Percentiles rank a stretch among this genome's conserved stretches.
Conservation (phyloP, 257 asterid genomes). For the Rehmannia glutinosa region DNA sequence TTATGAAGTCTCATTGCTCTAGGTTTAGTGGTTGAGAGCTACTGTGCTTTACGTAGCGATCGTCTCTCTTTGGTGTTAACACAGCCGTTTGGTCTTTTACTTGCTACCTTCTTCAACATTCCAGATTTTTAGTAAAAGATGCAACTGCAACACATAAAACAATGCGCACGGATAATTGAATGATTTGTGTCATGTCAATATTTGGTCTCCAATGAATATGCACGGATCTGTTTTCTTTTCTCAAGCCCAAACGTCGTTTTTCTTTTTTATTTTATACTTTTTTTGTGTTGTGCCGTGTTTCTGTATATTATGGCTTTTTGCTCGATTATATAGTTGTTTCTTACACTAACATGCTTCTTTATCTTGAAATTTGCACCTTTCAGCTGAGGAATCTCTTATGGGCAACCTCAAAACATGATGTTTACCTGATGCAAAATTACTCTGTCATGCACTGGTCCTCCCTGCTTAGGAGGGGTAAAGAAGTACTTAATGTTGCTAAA, state of each 20-base stretch:
- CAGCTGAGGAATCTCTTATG: constrained; percentile 77
- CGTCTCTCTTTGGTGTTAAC: not conserved
- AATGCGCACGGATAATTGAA: not conserved
- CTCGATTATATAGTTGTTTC: not conserved
- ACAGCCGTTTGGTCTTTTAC: not conserved
- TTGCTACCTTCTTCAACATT: not conserved
- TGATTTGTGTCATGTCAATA: not conserved
- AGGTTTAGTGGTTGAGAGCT: not conserved
- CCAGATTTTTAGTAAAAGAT: not conserved
- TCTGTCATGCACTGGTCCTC: constrained; percentile 95
- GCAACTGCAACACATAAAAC: not conserved
- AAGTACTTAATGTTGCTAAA: constrained; percentile 77
- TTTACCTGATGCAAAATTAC: constrained; percentile 79
- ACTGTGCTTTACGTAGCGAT: not conserved
- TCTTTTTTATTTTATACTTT: not conserved
- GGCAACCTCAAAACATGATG: constrained; percentile 92
- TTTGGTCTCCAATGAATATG: not conserved
- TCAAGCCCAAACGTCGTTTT: too few species aligned
- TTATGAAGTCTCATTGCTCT: not conserved
- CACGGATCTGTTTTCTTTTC: not conserved
- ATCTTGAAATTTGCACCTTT: constrained; percentile 14
- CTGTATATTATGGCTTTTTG: not conserved
- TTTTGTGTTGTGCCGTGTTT: not conserved
- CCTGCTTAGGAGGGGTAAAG: constrained; percentile 55
- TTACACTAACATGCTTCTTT: not conserved